These are phyloP conservation scores for Pelargonium australe DNA, from an alignment of 441 rosid genomes.

Conservation along the genomic window DNA sequence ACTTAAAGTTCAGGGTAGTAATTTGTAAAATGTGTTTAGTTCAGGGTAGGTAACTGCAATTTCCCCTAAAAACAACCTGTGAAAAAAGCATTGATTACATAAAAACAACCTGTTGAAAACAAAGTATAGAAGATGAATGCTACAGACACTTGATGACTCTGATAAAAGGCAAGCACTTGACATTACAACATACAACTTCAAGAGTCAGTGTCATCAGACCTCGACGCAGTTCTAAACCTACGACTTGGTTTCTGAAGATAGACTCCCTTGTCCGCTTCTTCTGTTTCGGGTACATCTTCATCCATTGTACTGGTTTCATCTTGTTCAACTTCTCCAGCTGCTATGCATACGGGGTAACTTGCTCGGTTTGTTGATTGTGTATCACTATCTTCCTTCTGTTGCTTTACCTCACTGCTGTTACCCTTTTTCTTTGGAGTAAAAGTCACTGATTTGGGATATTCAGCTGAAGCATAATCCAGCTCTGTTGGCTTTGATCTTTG, in stretches of 20 bases:
- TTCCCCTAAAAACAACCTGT: too few species aligned
- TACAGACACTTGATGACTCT: background rate
- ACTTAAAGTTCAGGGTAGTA: too few species aligned
- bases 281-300: slow-evolving; percentile 26
- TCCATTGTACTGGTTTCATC: slow-evolving; percentile 20
- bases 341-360: slow-evolving; percentile 21
- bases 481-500: slow-evolving; percentile 21
- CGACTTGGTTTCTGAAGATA: slow-evolving; percentile 30
- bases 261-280: slow-evolving; percentile 15
- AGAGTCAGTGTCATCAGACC: slow-evolving; percentile 31
- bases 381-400: slow-evolving; percentile 15
- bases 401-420: slow-evolving; percentile 19
- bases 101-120: background rate
- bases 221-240: slow-evolving; percentile 37
- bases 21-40: too few species aligned
- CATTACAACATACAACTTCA: slow-evolving; percentile 2
- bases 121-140: background rate
- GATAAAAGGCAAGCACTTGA: background rate
- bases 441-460: slow-evolving; percentile 26
- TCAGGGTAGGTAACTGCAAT: too few species aligned
- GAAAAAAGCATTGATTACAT: background rate
- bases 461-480: slow-evolving; percentile 12
- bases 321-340: slow-evolving; percentile 22
- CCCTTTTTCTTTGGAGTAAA: slow-evolving; percentile 38
- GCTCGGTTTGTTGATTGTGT: slow-evolving; percentile 7